Evolutionary conservation across 495 filamentous ascomycete genomes (phyloP), one percentile per base, ranked within the genome.

Genomic region (Daldinia bambusicola): DNA sequence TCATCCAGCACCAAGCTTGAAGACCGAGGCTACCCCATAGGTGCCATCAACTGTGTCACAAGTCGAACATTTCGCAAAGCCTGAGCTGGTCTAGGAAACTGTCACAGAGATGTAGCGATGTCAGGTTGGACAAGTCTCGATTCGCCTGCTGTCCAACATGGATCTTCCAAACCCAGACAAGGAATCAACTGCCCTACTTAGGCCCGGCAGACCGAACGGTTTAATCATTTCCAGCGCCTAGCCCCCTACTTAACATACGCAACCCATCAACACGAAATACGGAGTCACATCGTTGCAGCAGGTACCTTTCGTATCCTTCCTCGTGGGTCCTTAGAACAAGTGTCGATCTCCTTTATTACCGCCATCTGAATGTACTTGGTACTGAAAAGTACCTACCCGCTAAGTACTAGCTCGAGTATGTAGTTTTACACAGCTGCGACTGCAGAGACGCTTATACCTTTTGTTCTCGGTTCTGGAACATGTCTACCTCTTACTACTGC

Each of bases 321-420:
- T 37, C 53, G 14, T 61, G 63, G 63, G 20, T 37, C 45, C 37
- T 22, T 26, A 26, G 20, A 62, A 55, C 2, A 67, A 59, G 22
- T 63, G 41, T 55, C 45, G 58, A 63, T 63, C 69, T 55, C 40
- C 52, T 40, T 59, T 26, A 43, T 43, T 67, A 43, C 59, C 53
- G 53, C 59, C 53, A 43, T 36, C 20, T 51, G 32, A 36, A 36
- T 0, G 34, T 36, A 36, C 34, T 36, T 36, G 6, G 34, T 36
- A 36, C 34, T 36, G 2, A 14, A n/a, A 14, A 52, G 60, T 63
- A 70, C 69, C 60, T 65, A 70, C 65, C 65, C 37, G 51, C 38
- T 37, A 65, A 14, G 70, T 75, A 66, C 69, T 76, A 63, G 74
- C 20, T 37, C 22, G 40, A 13, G 20, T 10, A 50, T 26, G 20